Conservation (phyloP, 306 rosid species). For the Vicia sativa region DNA sequence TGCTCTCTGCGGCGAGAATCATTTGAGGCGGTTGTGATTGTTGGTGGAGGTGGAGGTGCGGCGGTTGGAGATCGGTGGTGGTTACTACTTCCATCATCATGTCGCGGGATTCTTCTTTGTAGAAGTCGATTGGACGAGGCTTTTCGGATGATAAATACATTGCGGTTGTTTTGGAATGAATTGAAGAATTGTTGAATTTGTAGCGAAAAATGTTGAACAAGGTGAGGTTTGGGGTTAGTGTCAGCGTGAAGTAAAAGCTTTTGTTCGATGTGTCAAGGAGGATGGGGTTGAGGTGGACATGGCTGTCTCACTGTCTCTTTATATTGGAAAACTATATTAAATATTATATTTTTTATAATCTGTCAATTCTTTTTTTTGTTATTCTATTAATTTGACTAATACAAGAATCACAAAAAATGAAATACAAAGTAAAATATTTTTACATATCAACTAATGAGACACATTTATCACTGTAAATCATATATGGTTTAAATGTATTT, state of each 20-base stretch:
- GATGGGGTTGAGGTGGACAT: constrained; percentile 34
- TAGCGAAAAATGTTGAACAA: not conserved
- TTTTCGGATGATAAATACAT: constrained; percentile 80
- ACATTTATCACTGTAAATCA: too few relatives aligned
- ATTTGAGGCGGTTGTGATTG: constrained; percentile 57
- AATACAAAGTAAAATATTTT: too few relatives aligned
- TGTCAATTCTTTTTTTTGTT: too few relatives aligned
- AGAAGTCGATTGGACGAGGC: constrained; percentile 72
- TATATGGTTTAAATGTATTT: too few relatives aligned
- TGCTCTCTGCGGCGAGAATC: constrained; percentile 69
- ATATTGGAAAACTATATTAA: not conserved
- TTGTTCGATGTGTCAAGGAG: constrained; percentile 14
- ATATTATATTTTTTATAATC: not conserved
- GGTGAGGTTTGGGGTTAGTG: constrained; percentile 35
- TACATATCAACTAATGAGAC: too few relatives aligned
- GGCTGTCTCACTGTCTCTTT: constrained; percentile 16
- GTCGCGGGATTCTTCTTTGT: constrained; percentile 69
- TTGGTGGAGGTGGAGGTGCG: constrained; percentile 42
- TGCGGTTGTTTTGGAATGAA: not conserved
- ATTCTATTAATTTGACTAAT: too few relatives aligned
- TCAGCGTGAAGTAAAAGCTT: constrained; percentile 45
- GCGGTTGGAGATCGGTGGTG: constrained; percentile 44
- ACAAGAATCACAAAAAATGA: too few relatives aligned
- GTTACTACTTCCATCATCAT: constrained; percentile 79
- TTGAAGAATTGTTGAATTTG: not conserved